Evolutionary conservation across 1,284 basidiomycete species (phyloP), one percentile per base, ranked within the genome.

Genomic region (Leccinum solheimii): DNA sequence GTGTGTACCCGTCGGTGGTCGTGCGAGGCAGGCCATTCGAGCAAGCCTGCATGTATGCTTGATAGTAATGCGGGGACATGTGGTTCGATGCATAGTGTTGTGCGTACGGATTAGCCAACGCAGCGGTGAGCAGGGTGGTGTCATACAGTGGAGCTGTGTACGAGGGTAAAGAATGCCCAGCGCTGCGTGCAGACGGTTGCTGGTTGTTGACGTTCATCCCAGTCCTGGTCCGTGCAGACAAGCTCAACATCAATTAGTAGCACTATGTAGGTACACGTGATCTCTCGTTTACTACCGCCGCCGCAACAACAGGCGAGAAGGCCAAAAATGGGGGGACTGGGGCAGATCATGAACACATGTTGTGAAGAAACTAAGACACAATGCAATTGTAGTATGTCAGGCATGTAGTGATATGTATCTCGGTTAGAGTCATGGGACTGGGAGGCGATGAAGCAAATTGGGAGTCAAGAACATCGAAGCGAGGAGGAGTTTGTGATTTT

Each of bases 1-100:
- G 75, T 1, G 82, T 79, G 68, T 86, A 87, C 14, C 85, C 85
- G 51, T 84, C 79, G 1, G 78, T 61, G n/a, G 79, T 85, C 0
- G 79, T 76, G 19, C 70, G 66, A n/a, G 78, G 62, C n/a, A 53
- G 59, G 40, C 40, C 53, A 56, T 62, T 70, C 58, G 62, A 69
- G 54, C 56, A 66, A 40, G 71, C 68, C 61, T 79, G 81, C 60
- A 78, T 65, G 68, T 85, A 85, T n/a, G 86, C 85, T 66, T 86
- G 84, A 7, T 83, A 81, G 75, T 88, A 87, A 69, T 88, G 86
- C 1, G 78, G 69, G 19, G 79, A 75, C 43, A 78, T 72, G 23
- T 74, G 57, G 58, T 72, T 72, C 48, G 66, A 65, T 27, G 63
- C 60, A 65, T 66, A 32, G n/a, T 62, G 59, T 58, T 76, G 77